Evolutionary conservation across 352 stramenopile genomes (phyloP).

Genomic region (Chrysophaeum taylorii): DNA sequence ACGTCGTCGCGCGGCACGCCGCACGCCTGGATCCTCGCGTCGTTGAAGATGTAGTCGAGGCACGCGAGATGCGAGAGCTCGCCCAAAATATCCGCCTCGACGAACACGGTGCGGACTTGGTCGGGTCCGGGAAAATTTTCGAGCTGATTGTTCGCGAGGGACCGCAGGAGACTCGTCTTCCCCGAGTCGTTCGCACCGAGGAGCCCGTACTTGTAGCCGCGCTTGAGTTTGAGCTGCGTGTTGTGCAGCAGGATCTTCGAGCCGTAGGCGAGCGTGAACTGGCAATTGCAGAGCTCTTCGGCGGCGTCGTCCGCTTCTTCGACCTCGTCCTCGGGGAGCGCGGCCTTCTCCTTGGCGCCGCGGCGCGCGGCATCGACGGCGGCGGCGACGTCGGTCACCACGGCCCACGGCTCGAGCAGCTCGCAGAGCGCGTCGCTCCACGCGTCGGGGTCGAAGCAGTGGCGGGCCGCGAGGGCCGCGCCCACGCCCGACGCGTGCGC

Average conservation of each 20-base stretch:
- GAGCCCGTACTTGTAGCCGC: constrained; percentile 86
- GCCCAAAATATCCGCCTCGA: constrained; percentile 85
- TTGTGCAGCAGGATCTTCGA: constrained; percentile 92
- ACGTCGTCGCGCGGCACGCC: constrained; percentile 60
- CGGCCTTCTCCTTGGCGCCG: constrained; percentile 49
- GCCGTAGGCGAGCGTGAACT: constrained; percentile 94
- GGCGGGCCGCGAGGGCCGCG: constrained; percentile 75
- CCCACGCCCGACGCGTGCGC: constrained; percentile 71
- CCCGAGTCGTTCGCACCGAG: constrained; percentile 88
- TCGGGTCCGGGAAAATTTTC: constrained; percentile 73
- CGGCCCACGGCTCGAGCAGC: constrained; percentile 56
- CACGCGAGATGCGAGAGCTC: constrained; percentile 68
- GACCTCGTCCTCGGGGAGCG: constrained; percentile 77
- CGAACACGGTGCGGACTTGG: constrained; percentile 84
- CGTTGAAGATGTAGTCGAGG: constrained; percentile 77
- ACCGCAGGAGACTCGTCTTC: constrained; percentile 88
- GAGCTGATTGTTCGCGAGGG: constrained; percentile 79
- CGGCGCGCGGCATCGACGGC: constrained; percentile 50
- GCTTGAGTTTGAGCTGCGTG: constrained; percentile 81
- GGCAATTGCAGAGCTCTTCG: constrained; percentile 95
- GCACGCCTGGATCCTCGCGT: constrained; percentile 64
- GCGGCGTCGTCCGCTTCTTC: constrained; percentile 79
- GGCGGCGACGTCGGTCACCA: constrained; percentile 48
- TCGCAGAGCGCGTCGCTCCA: constrained; percentile 77
- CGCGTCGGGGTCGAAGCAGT: constrained; percentile 83